A percentile compares a stretch with the other conserved stretches of the same genome.
Evolutionary conservation across 2,329 filamentous ascomycete species (phyloP).

Genomic region (Fusarium sp.): DNA sequence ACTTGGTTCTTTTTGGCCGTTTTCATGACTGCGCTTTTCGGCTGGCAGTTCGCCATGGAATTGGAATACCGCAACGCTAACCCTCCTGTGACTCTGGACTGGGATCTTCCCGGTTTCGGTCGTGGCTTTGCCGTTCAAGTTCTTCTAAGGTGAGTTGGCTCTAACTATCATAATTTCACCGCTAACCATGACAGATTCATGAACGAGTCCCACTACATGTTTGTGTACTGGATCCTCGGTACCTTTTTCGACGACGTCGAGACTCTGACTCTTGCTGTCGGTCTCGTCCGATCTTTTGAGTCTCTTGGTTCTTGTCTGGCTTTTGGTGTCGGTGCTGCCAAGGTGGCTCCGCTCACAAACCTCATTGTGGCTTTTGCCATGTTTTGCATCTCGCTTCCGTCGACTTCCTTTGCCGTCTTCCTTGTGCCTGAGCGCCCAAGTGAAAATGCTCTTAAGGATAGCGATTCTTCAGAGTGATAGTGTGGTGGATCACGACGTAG

Average conservation of each 20-base stretch:
- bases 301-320: conserved; percentile 63
- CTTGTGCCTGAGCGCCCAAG: conserved; percentile 54
- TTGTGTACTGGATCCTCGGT: conserved; percentile 67
- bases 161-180: too few relatives aligned
- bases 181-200: conserved; percentile 55
- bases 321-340: conserved; percentile 64
- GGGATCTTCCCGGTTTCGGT: conserved; percentile 61
- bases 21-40: conserved; percentile 60
- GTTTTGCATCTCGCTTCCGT: conserved; percentile 60
- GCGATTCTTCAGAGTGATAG: conserved; percentile 14
- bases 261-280: conserved; percentile 65
- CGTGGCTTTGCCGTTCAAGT: conserved; percentile 65
- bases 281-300: conserved; percentile 65
- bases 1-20: conserved; percentile 60
- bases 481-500: background rate
- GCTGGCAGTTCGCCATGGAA: conserved; percentile 66
- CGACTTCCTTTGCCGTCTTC: conserved; percentile 54
- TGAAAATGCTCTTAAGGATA: conserved; percentile 21
- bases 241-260: conserved; percentile 67
- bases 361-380: conserved; percentile 64
- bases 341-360: conserved; percentile 64
- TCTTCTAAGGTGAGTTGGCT: conserved; percentile 57
- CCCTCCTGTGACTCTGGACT: conserved; percentile 61
- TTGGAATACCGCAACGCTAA: conserved; percentile 59
- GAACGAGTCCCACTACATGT: conserved; percentile 68